Evolutionary conservation across 2,329 filamentous ascomycete species (phyloP), one percentile per base, ranked within the genome.

Genomic region (Parafenestella ontariensis): DNA sequence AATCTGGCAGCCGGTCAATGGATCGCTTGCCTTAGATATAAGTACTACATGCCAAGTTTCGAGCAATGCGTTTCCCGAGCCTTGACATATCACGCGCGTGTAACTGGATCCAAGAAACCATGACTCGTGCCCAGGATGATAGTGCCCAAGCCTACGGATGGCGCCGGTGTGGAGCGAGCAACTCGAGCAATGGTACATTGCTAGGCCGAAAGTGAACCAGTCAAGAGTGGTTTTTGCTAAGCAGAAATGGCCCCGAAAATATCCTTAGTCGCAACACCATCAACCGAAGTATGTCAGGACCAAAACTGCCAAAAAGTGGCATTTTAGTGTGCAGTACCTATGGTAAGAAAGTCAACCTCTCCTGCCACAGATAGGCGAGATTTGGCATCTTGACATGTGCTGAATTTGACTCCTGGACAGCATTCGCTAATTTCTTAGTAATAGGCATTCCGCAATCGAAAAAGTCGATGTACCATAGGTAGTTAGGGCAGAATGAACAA

Each of bases 31-130:
- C 11, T 37, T 5, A 36, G 8, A n/a, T n/a, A 9, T 26, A 26
- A 26, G 9, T 26, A 15, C 7, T 10, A 54, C 52, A 45, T 34
- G 65, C 64, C 64, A 17, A 71, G 64, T 48, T 71, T 71, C 61
- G 66, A 42, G 70, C 68, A 42, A 71, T 36, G 13, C 62, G 60
- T 41, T 46, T 64, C 51, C 70, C 67, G 1, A 64, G 45, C 23
- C 59, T 52, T 7, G 59, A 46, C 56, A 66, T 68, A 5, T 17
- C 40, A 48, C 29, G 31, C 36, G 46, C n/a, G 45, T 36, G 20
- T 61, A 54, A 13, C 55, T 17, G 41, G n/a, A 29, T n/a, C n/a
- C n/a, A 29, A 17, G 23, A 43, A 43, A 52, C 18, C 23, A 23
- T 41, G 39, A 26, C 33, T 40, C 10, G n/a, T 26, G 6, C 20